Base-by-base conservation (phyloP, 805 yeast genomes). In the Dipodascus albidus region DNA sequence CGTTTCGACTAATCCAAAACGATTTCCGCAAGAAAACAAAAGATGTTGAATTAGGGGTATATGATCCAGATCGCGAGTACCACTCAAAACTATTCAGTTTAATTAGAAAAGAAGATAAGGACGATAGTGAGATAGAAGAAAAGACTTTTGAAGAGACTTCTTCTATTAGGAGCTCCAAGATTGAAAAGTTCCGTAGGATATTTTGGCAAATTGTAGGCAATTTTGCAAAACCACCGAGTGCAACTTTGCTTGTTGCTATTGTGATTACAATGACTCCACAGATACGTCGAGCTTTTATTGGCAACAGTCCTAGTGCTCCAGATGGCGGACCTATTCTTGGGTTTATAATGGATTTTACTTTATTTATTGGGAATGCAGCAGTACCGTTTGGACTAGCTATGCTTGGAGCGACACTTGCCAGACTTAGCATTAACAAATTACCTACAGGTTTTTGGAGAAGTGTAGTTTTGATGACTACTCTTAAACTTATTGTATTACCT, bases 211-310 rank as follows among this genome's bases (percentile, higher is more conserved):
- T 27, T 6, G 33, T 27, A 6, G 33, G 33, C 11, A 47, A 47
- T n/a, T 47, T 47, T 23, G 19, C 19, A 11, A 74, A 89, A 27
- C 95, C 96, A 0, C 85, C 82, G 15, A 84, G 96, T 0, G 57
- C 85, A 2, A 73, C 89, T 0, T 74, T 88, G n/a, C 70, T 90
- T 3, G 50, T 82, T 0, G 75, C 91, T 1, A 69, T 90, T 23
- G 70, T 76, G 0, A 72, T 87, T 22, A 78, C 91, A 2, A 82
- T 91, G 85, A 75, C 90, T n/a, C 96, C 96, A 1, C 91, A 96
- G 78, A 70, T 85, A 1, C 80, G 83, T 56, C 84, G 88, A 0
- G 70, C 85, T 17, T 87, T 87, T 63, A 83, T 81, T 6, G 59
- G 61, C 1, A 77, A 79, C 20, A 17, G 19, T 9, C 84, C 78